Conservation (phyloP, 495 filamentous ascomycete species). For the Penicillium steckii region DNA sequence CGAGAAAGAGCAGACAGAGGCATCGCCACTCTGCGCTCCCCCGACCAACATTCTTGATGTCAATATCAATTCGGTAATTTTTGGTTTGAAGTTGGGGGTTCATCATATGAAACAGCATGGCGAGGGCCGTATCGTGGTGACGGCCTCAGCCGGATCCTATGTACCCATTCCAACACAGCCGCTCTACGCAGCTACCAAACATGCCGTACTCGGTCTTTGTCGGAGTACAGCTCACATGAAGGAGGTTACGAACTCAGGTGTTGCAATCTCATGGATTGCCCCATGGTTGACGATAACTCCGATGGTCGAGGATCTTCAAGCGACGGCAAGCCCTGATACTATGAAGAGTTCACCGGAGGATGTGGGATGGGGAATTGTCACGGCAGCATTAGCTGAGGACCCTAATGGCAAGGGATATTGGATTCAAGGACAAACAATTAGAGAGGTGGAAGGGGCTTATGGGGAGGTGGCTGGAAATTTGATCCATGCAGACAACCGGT, state of each 20-base stretch:
- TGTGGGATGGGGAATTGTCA: slow-evolving; percentile 18
- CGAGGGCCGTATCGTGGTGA: slow-evolving; percentile 18
- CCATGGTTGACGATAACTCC: slow-evolving; percentile 22
- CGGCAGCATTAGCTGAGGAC: slow-evolving; percentile 6
- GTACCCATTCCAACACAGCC: slow-evolving; percentile 21
- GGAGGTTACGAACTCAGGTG: slow-evolving; percentile 12
- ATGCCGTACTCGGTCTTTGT: slow-evolving; percentile 19
- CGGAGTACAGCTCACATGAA: slow-evolving; percentile 16
- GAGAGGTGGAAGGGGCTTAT: slow-evolving; percentile 24
- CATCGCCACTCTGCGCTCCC: slow-evolving; percentile 2
- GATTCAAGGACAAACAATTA: slow-evolving; percentile 17
- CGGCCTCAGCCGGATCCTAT: slow-evolving; percentile 22
- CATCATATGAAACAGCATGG: slow-evolving; percentile 17
- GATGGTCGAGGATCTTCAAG: slow-evolving; percentile 18
- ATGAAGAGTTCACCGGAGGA: slow-evolving; percentile 18
- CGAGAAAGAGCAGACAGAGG: background rate
- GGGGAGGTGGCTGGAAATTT: slow-evolving; percentile 12
- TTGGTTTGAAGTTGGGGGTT: slow-evolving; percentile 20
- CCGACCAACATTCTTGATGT: slow-evolving; percentile 13
- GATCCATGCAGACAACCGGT: slow-evolving; percentile 20
- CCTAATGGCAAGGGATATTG: slow-evolving; percentile 26
- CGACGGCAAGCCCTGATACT: slow-evolving; percentile 1
- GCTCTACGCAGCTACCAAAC: slow-evolving; percentile 21
- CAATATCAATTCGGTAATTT: slow-evolving; percentile 19
- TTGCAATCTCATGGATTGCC: slow-evolving; percentile 20